Evolutionary conservation across 176 grass and related monocot genomes (phyloP).

Genomic region (Aegilops bicornis): DNA sequence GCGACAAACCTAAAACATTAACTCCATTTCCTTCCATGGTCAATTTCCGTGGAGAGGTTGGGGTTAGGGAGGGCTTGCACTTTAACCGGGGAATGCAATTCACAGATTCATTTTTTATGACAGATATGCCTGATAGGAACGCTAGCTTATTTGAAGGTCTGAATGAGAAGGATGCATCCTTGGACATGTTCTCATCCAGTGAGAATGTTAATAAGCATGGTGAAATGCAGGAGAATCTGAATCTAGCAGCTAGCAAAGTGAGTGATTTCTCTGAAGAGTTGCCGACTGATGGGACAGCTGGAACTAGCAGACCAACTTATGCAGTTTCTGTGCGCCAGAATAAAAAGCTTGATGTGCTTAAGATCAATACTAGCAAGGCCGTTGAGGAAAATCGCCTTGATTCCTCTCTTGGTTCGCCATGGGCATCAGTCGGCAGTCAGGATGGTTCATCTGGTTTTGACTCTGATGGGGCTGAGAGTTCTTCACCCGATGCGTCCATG

Average conservation of each 20-base stretch:
- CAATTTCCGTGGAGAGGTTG: conserved; percentile 23
- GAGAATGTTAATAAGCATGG: conserved; percentile 26
- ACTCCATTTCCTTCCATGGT: conserved; percentile 51
- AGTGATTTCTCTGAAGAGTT: conserved; percentile 32
- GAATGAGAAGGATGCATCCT: conserved; percentile 27
- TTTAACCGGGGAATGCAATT: conserved; percentile 25
- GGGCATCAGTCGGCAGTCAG: conserved; percentile 56
- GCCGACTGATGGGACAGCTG: conserved; percentile 6
- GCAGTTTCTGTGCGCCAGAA: not conserved
- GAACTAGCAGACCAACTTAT: conserved; percentile 27
- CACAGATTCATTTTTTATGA: conserved; percentile 28
- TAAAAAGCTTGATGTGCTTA: conserved; percentile 10
- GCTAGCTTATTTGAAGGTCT: conserved; percentile 34
- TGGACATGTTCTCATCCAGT: conserved; percentile 31
- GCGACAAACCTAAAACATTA: conserved; percentile 8
- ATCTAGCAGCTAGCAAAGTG: conserved; percentile 8
- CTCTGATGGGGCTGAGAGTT: conserved; percentile 73
- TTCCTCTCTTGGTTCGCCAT: conserved; percentile 63
- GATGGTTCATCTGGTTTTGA: conserved; percentile 69
- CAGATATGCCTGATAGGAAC: conserved; percentile 15
- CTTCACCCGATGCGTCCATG: conserved; percentile 75
- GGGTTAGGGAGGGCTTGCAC: not conserved
- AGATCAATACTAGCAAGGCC: conserved; percentile 25
- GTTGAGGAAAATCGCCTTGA: conserved; percentile 26
- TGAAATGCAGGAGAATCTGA: conserved; percentile 26